Conservation (phyloP, 805 yeast genomes). For the Wickerhamiella qilinensis region DNA sequence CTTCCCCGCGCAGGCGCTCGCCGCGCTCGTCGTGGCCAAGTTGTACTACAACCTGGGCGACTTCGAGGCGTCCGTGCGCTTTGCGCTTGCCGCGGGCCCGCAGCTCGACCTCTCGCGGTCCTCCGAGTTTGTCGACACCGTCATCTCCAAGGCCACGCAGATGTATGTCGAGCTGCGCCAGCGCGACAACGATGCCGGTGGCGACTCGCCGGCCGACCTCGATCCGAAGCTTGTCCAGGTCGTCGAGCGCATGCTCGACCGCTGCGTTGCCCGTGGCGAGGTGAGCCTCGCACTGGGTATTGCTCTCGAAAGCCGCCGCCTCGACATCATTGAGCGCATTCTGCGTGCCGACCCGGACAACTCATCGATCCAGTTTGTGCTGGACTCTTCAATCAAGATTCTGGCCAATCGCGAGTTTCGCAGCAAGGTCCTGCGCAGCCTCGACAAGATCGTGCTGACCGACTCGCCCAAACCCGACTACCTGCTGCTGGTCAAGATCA, state of each 20-base stretch:
- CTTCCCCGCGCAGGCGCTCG: conserved; percentile 63
- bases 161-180: conserved; percentile 57
- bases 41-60: conserved; percentile 87
- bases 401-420: conserved; percentile 53
- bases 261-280: conserved; percentile 60
- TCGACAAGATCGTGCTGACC: conserved; percentile 43
- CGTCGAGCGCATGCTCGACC: conserved; percentile 73
- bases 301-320: conserved; percentile 71
- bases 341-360: conserved; percentile 23
- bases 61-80: conserved; percentile 76
- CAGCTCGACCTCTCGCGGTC: conserved; percentile 59
- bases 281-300: conserved; percentile 75
- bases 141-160: conserved; percentile 84
- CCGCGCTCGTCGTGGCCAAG: conserved; percentile 85
- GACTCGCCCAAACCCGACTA: conserved; percentile 33
- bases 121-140: conserved; percentile 83
- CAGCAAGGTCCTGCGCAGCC: conserved; percentile 40
- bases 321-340: conserved; percentile 58
- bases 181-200: conserved; percentile 26
- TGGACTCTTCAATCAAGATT: conserved; percentile 49
- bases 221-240: conserved; percentile 50
- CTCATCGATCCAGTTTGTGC: conserved; percentile 39
- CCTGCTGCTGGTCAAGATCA: conserved; percentile 67
- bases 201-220: conserved; percentile 16
- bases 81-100: conserved; percentile 70